Base-by-base conservation (phyloP, 148 eudicot genomes). In the Rhododendron ferrugineum region DNA sequence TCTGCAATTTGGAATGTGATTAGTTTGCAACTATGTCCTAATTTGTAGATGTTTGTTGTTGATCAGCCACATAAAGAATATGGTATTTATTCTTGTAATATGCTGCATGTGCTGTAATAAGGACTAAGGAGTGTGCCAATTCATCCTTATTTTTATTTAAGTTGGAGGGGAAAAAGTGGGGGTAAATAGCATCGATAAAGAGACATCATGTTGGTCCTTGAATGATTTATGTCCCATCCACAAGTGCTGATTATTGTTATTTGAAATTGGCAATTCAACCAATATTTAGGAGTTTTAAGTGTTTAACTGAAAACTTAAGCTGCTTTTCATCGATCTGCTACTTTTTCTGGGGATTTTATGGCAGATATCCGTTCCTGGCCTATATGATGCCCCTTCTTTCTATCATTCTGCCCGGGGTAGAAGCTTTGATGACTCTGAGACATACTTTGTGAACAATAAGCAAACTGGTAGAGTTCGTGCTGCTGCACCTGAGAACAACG, bases 371-470 rank as follows among this genome's bases (percentile, higher is more conserved):
- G 93, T 87, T 88, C 87, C 93, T 84, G 88, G 88, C 84, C 85
- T 86, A 79, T 88, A 86, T 82, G 90, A 91, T 90, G 91, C 84
- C 75, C 87, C 92, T 85, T 86, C 95, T 68, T 72, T 86, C 84
- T 89, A 91, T 89, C 94, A 87, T 84, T 86, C 91, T 77, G 83
- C 91, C 46, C 91, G 92, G 36, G 93, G 86, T 68, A 92, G 94
- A 89, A 94, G 98, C 85, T 91, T 91, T 90, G 98, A 95, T 76
- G 98, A 95, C 80, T 85, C 92, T 56, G 98, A 95, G 83, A 81
- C 85, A 82, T 92, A 70, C 85, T 84, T 93, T 83, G 88, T 90
- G 44, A 87, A 89, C 80, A 91, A 83, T 87, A 96, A 94, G 89
- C 97, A 90, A 84, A 84, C 88, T 52, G 90, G 94, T 54, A 90